Evolutionary conservation across 257 asterid species (phyloP), one percentile per base, ranked within the genome.

Genomic region (Salvia miltiorrhiza): DNA sequence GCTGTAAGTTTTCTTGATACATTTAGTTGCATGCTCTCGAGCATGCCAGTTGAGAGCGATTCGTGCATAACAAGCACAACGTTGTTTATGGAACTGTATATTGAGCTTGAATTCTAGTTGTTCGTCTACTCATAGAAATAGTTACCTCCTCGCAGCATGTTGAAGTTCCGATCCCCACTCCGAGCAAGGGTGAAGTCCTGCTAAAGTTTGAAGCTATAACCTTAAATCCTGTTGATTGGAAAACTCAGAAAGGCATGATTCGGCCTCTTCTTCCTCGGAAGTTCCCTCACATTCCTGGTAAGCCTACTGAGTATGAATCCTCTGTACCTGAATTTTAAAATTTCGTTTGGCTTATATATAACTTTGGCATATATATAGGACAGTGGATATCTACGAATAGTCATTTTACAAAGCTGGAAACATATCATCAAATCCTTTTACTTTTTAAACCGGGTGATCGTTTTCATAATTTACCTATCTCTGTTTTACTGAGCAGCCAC

Each of bases 211-310:
- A 93, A 63, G 98, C 98, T 9, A 72, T 80, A 33, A 87, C 84
- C 76, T 49, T 93, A 67, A 90, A 93, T 83, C 96, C 95, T 2
- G 43, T 86, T 63, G 99, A 93, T 73, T 87, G 95, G 95, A 93
- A 87, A 75, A 87, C 71, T 47, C 99, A 93, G 82, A 87, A 87
- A 67, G 97, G 99, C 83, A 17, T 75, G 73, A 20, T 83, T 40
- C 94, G 97, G 50, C 96, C 93, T 32, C 14, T 90, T 28, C 67
- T 88, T 57, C 98, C 97, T 73, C 77, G 85, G 67, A 88, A 77
- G 65, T 88, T 93, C 71, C 98, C 98, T 41, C 76, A 50, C 63
- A 84, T 87, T 69, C 98, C 98, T 21, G 83, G 98, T 86, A 78
- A 79, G 85, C 61, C 66, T 63, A 9, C 44, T n/a, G 47, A 23